These are phyloP conservation scores for Hevea brasiliensis DNA, from an alignment of 345 rosid genomes.

Conservation along the genomic window DNA sequence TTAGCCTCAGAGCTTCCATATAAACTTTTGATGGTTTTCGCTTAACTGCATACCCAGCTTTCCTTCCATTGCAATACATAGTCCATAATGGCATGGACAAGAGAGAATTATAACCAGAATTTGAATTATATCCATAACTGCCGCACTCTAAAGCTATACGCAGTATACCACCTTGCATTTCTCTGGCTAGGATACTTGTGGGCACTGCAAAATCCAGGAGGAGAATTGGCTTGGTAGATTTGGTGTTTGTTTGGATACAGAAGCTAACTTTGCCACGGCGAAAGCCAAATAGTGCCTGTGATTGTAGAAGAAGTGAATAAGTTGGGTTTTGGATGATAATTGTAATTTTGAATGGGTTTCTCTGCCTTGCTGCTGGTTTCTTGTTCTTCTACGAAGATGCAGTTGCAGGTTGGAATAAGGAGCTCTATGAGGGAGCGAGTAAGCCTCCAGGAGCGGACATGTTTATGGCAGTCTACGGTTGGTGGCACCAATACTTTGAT, in stretches of 20 bases:
- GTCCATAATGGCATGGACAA: conserved; percentile 52
- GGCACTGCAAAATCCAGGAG: conserved; percentile 61
- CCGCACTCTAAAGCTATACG: conserved; percentile 57
- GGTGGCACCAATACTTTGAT: conserved; percentile 40
- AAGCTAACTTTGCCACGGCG: conserved; percentile 59
- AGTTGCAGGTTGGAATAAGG: conserved; percentile 64
- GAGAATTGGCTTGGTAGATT: conserved; percentile 41
- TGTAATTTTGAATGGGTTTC: not conserved
- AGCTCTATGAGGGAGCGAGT: conserved; percentile 53
- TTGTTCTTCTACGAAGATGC: conserved; percentile 28
- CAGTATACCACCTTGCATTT: conserved; percentile 62
- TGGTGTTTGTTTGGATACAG: conserved; percentile 55
- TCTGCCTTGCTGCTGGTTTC: conserved; percentile 25
- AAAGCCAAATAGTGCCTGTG: conserved; percentile 65
- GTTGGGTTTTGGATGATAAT: conserved; percentile 20
- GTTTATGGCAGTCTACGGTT: conserved; percentile 73
- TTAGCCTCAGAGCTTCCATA: conserved; percentile 40
- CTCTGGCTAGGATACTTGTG: conserved; percentile 53
- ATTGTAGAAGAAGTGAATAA: conserved; percentile 32
- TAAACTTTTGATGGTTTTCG: conserved; percentile 48
- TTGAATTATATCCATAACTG: not conserved
- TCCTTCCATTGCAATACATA: conserved; percentile 68
- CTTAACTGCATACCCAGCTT: conserved; percentile 62
- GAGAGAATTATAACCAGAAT: conserved; percentile 14
- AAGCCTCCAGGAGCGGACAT: conserved; percentile 75